Conservation (phyloP, 2,329 filamentous ascomycete species). For the Fusarium scirpi region DNA sequence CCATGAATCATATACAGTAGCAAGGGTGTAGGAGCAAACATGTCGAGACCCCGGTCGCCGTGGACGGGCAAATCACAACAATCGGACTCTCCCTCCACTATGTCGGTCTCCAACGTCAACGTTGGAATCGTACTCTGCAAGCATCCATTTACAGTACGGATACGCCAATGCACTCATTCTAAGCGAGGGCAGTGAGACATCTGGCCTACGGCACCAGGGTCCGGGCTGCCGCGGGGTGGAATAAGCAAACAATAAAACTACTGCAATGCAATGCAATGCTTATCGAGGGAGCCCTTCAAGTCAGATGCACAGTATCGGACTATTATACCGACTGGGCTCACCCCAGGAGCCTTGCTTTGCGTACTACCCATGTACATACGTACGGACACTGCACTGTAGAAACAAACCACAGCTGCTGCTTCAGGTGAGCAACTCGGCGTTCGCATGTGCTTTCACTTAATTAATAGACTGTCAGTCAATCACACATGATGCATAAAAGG, state of each 20-base stretch:
- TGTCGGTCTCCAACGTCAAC: background rate
- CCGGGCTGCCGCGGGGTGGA: constrained; percentile 30
- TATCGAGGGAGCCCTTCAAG: constrained; percentile 17
- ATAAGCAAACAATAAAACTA: constrained; percentile 25
- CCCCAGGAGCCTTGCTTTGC: constrained; percentile 17
- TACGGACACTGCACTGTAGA: constrained; percentile 6
- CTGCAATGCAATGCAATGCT: constrained; percentile 36
- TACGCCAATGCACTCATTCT: constrained; percentile 4
- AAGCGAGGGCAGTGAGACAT: constrained; percentile 11
- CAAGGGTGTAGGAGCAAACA: constrained; percentile 28
- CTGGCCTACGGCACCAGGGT: constrained; percentile 18
- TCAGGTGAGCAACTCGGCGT: background rate
- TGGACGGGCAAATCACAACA: constrained; percentile 14
- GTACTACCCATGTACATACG: constrained; percentile 2
- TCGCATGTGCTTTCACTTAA: constrained; percentile 4
- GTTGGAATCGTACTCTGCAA: constrained; percentile 17
- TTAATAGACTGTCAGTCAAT: constrained; percentile 9
- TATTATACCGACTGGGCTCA: constrained; percentile 24
- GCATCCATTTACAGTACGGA: constrained; percentile 9
- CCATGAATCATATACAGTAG: constrained; percentile 22
- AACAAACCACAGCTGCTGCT: constrained; percentile 15
- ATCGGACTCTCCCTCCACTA: background rate
- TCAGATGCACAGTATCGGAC: constrained; percentile 10
- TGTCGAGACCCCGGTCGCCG: constrained; percentile 9
- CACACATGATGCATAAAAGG: constrained; percentile 22